Conservation (phyloP, 495 filamentous ascomycete genomes). For the Trichoderma gamsii region DNA sequence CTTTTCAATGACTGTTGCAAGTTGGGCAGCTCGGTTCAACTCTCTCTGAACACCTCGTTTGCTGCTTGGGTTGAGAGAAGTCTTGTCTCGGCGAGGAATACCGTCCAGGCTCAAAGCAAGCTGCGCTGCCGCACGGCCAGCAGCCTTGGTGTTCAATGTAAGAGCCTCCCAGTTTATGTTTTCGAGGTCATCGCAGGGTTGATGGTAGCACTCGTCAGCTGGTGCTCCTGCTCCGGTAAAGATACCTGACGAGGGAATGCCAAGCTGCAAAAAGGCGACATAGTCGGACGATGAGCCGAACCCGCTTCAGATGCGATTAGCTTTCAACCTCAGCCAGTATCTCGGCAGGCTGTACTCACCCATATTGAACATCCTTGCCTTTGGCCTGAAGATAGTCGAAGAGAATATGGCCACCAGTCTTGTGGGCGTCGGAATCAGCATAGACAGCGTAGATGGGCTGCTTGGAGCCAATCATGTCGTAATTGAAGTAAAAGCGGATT, state of each 20-base stretch:
- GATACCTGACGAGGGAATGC: constrained; percentile 44
- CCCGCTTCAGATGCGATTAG: constrained; percentile 35
- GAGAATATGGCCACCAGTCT: constrained; percentile 21
- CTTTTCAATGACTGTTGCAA: constrained; percentile 11
- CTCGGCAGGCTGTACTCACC: not conserved
- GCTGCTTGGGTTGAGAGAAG: constrained; percentile 22
- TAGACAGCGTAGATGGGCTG: constrained; percentile 41
- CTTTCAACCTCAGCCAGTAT: constrained; percentile 30
- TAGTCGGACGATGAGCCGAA: constrained; percentile 41
- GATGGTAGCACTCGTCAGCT: constrained; percentile 42
- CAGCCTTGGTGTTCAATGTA: constrained; percentile 38
- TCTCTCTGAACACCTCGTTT: constrained; percentile 4
- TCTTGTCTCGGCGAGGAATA: constrained; percentile 25
- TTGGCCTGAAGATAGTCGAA: constrained; percentile 36
- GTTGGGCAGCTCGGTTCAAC: not conserved
- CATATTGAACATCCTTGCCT: constrained; percentile 19
- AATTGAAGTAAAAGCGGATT: constrained; percentile 42
- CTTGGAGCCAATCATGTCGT: constrained; percentile 44
- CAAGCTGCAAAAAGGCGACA: constrained; percentile 36
- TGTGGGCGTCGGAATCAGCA: constrained; percentile 5
- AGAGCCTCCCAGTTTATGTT: constrained; percentile 37
- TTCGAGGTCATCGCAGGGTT: constrained; percentile 35
- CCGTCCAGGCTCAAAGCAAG: constrained; percentile 45
- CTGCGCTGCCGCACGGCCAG: constrained; percentile 41
- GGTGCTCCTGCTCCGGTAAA: constrained; percentile 37